Percentiles rank a stretch among this genome's conserved stretches.
Evolutionary conservation across 2,329 filamentous ascomycete species (phyloP).

Genomic region (Fusarium redolens): DNA sequence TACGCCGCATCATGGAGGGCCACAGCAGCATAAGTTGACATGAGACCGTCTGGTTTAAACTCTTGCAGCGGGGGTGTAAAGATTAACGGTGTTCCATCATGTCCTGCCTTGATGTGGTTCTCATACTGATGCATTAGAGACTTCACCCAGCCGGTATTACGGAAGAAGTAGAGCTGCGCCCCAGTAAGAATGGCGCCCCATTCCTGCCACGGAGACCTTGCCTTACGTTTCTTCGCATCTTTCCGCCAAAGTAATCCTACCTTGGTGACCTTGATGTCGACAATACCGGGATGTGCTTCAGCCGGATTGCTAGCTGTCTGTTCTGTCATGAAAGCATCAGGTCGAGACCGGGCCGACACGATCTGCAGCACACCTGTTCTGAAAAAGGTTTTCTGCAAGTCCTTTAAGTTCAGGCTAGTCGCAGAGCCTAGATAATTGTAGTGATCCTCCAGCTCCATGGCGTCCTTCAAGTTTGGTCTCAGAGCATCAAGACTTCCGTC

Average conservation of each 20-base stretch:
- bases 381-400: conserved; percentile 89
- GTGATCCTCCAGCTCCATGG: conserved; percentile 90
- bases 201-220: conserved; percentile 96
- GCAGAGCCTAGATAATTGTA: conserved; percentile 88
- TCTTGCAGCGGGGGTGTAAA: conserved; percentile 91
- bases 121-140: conserved; percentile 90
- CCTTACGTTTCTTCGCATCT: conserved; percentile 91
- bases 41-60: conserved; percentile 93
- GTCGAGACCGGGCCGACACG: conserved; percentile 90
- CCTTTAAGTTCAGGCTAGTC: conserved; percentile 79
- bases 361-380: conserved; percentile 94
- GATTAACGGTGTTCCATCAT: conserved; percentile 80
- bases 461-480: conserved; percentile 88
- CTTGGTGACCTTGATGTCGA: conserved; percentile 97
- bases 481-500: conserved; percentile 87
- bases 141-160: conserved; percentile 93
- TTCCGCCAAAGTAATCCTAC: conserved; percentile 96
- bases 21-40: conserved; percentile 94
- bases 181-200: conserved; percentile 97
- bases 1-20: conserved; percentile 88
- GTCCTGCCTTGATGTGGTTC: conserved; percentile 79
- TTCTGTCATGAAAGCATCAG: conserved; percentile 94
- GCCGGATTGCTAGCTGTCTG: conserved; percentile 85
- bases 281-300: conserved; percentile 89
- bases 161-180: conserved; percentile 97